phyloP scores from a whole-genome alignment of 495 filamentous ascomycete genomes.

The Beverwykella pulmonaria region DNA sequence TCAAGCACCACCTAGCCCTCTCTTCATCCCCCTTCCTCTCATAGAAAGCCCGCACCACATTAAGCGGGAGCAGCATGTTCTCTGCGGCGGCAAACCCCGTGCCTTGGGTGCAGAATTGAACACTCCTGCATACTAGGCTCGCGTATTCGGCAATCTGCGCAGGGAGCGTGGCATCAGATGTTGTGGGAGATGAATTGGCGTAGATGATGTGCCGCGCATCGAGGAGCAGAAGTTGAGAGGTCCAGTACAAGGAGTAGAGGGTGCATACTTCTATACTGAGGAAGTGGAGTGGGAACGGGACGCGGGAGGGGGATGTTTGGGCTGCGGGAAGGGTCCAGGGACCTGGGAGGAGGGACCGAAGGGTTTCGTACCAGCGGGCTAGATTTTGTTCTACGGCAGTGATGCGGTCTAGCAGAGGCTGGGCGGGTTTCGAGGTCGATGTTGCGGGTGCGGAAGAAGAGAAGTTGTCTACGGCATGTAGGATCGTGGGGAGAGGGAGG shows the following conservation, averaged over 20 bases:
- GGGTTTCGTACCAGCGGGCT: constrained; percentile 7
- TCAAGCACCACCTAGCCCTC: constrained; percentile 22
- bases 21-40: constrained; percentile 15
- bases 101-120: constrained; percentile 26
- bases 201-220: constrained; percentile 9
- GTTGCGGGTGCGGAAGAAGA: background rate
- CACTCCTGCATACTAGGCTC: constrained; percentile 27
- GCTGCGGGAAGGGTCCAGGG: constrained; percentile 18
- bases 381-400: constrained; percentile 10
- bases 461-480: constrained; percentile 5
- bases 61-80: constrained; percentile 26
- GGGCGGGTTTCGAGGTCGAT: background rate
- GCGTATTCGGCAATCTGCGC: constrained; percentile 22
- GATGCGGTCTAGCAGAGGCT: constrained; percentile 12
- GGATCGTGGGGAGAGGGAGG: constrained; percentile 28
- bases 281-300: constrained; percentile 33
- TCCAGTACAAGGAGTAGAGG: constrained; percentile 27
- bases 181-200: background rate
- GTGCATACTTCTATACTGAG: constrained; percentile 23
- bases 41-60: constrained; percentile 15
- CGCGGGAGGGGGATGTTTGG: background rate
- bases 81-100: constrained; percentile 17
- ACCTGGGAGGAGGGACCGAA: constrained; percentile 7
- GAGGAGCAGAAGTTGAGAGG: constrained; percentile 21
- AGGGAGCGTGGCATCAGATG: background rate